Conservation (phyloP, 306 rosid species). For the Rosa rugosa region DNA sequence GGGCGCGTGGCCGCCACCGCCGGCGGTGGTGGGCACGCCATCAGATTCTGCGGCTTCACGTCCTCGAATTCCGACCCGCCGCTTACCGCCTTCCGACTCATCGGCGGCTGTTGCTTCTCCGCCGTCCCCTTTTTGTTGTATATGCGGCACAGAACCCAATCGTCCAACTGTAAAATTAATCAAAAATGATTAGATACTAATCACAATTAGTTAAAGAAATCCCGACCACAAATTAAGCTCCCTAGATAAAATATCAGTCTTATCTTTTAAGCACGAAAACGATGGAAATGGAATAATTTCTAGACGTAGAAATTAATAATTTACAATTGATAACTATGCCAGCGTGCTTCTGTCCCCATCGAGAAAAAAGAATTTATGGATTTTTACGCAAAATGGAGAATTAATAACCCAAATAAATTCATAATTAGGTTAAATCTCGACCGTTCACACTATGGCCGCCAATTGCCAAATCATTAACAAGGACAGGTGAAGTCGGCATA, state of each 20-base stretch:
- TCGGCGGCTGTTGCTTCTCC: slow-evolving; percentile 36
- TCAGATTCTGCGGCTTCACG: slow-evolving; percentile 54
- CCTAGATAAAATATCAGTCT: background rate
- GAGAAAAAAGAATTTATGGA: background rate
- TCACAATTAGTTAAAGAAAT: background rate
- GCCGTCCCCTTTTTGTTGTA: slow-evolving; percentile 81
- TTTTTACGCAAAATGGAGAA: background rate
- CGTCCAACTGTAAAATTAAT: slow-evolving; percentile 79
- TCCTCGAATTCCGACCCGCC: slow-evolving; percentile 51
- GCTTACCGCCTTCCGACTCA: slow-evolving; percentile 8
- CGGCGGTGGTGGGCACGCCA: slow-evolving; percentile 18
- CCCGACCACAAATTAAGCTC: background rate
- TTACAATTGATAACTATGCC: background rate
- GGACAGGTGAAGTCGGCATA: background rate
- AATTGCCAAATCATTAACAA: background rate
- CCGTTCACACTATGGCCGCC: slow-evolving; percentile 22
- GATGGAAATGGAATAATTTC: slow-evolving; percentile 33
- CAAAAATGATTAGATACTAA: background rate
- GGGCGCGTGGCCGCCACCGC: background rate
- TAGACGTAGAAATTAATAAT: slow-evolving; percentile 19
- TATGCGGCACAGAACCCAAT: slow-evolving; percentile 95
- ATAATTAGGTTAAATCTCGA: background rate
- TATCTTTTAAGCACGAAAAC: background rate
- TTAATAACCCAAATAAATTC: too few relatives aligned
- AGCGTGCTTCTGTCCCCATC: background rate